Evolutionary conservation across 495 filamentous ascomycete species (phyloP), one percentile per base, ranked within the genome.

Genomic region (Elasticomyces elasticus): DNA sequence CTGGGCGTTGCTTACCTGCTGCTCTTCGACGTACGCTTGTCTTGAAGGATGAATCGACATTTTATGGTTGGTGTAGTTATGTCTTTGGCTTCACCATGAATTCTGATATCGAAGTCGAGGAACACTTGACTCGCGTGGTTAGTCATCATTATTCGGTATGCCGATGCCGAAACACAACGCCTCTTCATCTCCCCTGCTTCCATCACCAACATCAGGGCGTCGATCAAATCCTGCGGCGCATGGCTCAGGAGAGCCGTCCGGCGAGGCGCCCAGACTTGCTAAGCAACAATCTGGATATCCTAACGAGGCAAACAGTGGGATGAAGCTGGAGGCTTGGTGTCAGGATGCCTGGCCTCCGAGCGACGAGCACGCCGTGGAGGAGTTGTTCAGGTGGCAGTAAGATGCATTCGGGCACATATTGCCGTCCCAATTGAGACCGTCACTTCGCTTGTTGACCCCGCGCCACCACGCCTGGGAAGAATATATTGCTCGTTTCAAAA

Each of bases 11-110:
- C 83, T 78, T 79, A 89, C 86, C 74, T 86, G 79, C 20, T 73
- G 82, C 62, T 95, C 92, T 75, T 96, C 92, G 57, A 96, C 88
- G 71, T 94, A 95, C n/a, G 92, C 90, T 67, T 90, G 85, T 60
- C 92, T 77, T 61, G 92, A 78, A 35, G 92, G 92, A 73, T 96
- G 92, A 75, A 96, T 89, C 80, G 58, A 48, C 58, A 61, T 61
- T 0, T 4, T 61, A 13, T 40, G 15, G 13, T 40, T 33, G 30
- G 15, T 33, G 30, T 33, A 33, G 30, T 15, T 33, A 33, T 15
- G 15, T 33, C 7, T 33, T 5, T 10, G 42, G 2, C 25, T 23
- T 23, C 2, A 22, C 20, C 25, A 45, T 4, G 2, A 9, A 10
- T 5, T n/a, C n/a, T n/a, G n/a, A n/a, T n/a, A n/a, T n/a, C n/a